Conservation (phyloP, 1,284 basidiomycete species). For the Porogramme epimiltina region DNA sequence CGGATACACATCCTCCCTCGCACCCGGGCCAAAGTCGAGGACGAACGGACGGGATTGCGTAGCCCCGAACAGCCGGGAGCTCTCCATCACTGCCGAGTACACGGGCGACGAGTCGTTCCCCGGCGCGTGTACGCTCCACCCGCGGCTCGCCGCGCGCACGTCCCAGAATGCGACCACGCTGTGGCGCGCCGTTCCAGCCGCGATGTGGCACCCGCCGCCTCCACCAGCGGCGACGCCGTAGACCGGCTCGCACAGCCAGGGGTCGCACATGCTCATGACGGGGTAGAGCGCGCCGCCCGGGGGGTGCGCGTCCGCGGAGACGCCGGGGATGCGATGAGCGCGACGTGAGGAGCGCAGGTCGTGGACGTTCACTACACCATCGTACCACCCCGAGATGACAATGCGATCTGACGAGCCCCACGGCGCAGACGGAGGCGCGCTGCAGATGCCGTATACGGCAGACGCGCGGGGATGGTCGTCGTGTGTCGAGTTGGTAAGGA, state of each 20-base stretch:
- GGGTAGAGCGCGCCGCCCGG: conserved; percentile 45
- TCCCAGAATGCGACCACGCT: conserved; percentile 80
- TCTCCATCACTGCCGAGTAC: conserved; percentile 69
- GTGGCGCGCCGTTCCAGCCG: conserved; percentile 73
- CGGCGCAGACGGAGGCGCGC: conserved; percentile 57
- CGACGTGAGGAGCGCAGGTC: conserved; percentile 60
- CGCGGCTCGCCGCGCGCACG: conserved; percentile 54
- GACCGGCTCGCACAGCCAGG: conserved; percentile 70
- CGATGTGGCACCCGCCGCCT: conserved; percentile 61
- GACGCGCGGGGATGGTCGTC: conserved; percentile 39
- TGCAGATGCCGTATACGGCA: conserved; percentile 69
- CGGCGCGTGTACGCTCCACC: conserved; percentile 78
- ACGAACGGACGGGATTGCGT: conserved; percentile 76
- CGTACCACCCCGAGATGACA: conserved; percentile 79
- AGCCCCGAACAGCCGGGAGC: conserved; percentile 72
- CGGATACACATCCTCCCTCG: conserved; percentile 60
- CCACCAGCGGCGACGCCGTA: conserved; percentile 73
- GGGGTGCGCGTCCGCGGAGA: conserved; percentile 16
- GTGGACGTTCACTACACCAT: conserved; percentile 68
- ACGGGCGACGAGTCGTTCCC: conserved; percentile 76
- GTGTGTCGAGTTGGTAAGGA: conserved; percentile 43
- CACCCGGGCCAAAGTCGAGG: conserved; percentile 71
- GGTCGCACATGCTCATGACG: conserved; percentile 60
- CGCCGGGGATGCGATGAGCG: conserved; percentile 17
- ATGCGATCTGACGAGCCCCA: conserved; percentile 72